Evolutionary conservation across 2,329 filamentous ascomycete species (phyloP), one percentile per base, ranked within the genome.

Genomic region (Dactylonectria macrodidyma): DNA sequence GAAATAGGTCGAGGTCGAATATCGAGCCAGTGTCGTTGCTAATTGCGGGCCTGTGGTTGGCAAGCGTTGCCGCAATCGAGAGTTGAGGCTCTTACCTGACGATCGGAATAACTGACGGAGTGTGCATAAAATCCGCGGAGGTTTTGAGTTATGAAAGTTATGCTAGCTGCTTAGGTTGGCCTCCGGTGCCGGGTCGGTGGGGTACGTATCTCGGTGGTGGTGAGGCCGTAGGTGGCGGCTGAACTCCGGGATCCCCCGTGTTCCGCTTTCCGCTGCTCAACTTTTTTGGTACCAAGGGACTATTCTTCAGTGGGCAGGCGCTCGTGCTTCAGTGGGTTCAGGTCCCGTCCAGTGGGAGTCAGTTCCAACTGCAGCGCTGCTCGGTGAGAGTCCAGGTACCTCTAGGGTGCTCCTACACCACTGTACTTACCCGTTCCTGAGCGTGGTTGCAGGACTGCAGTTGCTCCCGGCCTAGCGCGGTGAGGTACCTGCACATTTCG

Each of bases 11-110:
- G 50, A 52, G 46, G 50, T 62, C 26, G 26, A 30, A 30, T 30
- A 2, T 30, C 26, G 62, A 44, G 33, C 61, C 46, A 51, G 56
- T 48, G 69, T 73, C 60, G 70, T 70, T 74, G 74, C 70, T 76
- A 76, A 76, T 76, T 74, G 68, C 69, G 66, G 67, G 73, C 74
- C 71, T 75, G 70, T 76, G 74, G 74, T 76, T 76, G 75, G 75
- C 73, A 76, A 76, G 68, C 71, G 63, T 71, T 66, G 68, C 59
- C 57, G 62, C 52, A 61, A 48, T 66, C 62, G 56, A 38, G 30
- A 30, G 26, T 63, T 72, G 69, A 70, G 70, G 67, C 65, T 73
- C 51, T 36, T 14, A 14, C 22, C 56, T 65, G 59, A 7, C 26
- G 64, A 54, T 70, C 73, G 69, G 72, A 71, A 73, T 74, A 74